A percentile compares a stretch with the other conserved stretches of the same genome.
Conservation (phyloP, 345 rosid genomes). For the Cardiospermum halicacabum region DNA sequence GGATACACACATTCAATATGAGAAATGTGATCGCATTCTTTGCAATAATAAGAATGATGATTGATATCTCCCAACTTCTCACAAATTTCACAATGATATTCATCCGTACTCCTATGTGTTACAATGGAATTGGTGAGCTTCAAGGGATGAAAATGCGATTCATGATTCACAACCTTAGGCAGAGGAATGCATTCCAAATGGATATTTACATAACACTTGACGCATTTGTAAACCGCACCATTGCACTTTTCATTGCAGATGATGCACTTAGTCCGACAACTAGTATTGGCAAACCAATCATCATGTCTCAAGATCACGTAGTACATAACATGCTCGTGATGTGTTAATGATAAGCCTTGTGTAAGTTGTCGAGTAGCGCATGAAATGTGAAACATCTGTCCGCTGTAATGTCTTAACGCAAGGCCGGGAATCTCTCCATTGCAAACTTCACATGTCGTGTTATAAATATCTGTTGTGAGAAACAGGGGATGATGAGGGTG, state of each 20-base stretch:
- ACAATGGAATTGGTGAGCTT: too few relatives aligned
- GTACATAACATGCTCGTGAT: not conserved
- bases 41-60: not conserved
- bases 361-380: too few relatives aligned
- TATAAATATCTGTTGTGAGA: too few relatives aligned
- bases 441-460: too few relatives aligned
- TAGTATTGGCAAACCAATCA: not conserved
- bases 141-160: not conserved
- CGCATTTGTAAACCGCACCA: not conserved
- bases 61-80: not conserved
- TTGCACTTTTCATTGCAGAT: not conserved
- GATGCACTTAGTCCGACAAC: too few relatives aligned
- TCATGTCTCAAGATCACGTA: not conserved
- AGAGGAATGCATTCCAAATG: slow-evolving; percentile 1
- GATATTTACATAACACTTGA: not conserved
- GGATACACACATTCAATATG: slow-evolving; percentile 4
- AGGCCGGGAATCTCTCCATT: too few relatives aligned
- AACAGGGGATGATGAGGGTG: not conserved
- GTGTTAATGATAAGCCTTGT: not conserved
- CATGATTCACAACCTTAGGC: not conserved
- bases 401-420: too few relatives aligned
- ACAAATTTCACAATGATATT: not conserved
- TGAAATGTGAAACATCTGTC: not conserved
- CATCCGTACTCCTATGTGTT: not conserved
- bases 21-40: not conserved